Percentiles rank a stretch among this genome's conserved stretches.
Evolutionary conservation across 139 green algal species (phyloP).

Genomic region (Monoraphidium neglectum): DNA sequence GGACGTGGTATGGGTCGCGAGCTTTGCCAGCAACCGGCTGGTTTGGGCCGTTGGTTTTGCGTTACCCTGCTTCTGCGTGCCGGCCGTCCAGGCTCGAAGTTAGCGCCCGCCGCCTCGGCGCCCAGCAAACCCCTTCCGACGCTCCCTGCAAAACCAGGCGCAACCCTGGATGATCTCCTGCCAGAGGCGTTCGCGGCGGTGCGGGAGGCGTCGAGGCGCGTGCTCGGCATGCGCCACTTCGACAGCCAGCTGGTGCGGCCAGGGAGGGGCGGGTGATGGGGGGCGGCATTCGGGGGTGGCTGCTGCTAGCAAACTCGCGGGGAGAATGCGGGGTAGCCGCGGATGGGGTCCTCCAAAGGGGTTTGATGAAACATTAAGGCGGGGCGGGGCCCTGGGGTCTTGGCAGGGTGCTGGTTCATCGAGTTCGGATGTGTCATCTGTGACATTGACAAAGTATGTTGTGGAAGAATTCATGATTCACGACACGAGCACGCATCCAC

Average conservation of each 20-base stretch:
- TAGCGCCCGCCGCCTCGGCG: too few relatives aligned
- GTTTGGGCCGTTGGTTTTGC: too few relatives aligned
- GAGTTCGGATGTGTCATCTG: constrained; percentile 3
- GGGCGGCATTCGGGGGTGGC: neutral
- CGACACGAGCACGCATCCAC: neutral
- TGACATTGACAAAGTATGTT: too few relatives aligned
- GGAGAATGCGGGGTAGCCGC: neutral
- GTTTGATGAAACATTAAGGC: neutral
- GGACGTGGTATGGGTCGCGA: too few relatives aligned
- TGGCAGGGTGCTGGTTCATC: neutral
- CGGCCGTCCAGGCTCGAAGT: too few relatives aligned
- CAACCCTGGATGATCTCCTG: constrained; percentile 66
- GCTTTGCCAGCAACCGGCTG: too few relatives aligned
- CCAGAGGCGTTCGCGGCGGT: constrained; percentile 92
- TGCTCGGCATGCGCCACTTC: constrained; percentile 92
- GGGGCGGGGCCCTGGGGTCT: neutral
- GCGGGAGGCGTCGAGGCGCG: constrained; percentile 80
- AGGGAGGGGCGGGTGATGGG: neutral
- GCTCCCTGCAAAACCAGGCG: too few relatives aligned
- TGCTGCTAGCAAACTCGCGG: constrained; percentile 86
- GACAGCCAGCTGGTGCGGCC: constrained; percentile 84
- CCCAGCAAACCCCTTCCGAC: too few relatives aligned
- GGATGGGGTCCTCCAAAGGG: neutral
- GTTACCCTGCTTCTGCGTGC: too few relatives aligned
- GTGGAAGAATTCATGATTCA: neutral